Percentiles rank a stretch among this genome's conserved stretches.
Evolutionary conservation across 2,329 filamentous ascomycete species (phyloP).

Genomic region (Diplodia seriata): DNA sequence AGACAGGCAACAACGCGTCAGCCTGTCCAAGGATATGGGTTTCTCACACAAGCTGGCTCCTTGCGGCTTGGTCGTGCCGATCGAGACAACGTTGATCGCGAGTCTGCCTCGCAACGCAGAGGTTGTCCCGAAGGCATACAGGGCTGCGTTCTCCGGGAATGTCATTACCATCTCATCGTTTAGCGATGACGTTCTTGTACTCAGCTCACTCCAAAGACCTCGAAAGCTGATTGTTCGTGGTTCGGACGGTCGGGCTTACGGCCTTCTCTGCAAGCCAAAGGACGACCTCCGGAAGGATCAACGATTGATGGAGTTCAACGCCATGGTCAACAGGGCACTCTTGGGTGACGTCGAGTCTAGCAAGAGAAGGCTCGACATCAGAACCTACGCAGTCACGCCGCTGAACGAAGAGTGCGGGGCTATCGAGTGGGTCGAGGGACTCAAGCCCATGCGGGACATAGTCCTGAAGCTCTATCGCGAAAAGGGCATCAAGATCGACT

Average conservation of each 20-base stretch:
- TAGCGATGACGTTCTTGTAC: slow-evolving; percentile 84
- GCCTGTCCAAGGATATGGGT: slow-evolving; percentile 75
- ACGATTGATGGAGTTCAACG: slow-evolving; percentile 98
- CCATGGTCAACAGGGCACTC: slow-evolving; percentile 93
- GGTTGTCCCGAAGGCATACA: slow-evolving; percentile 61
- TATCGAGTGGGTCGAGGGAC: slow-evolving; percentile 97
- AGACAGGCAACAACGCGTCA: slow-evolving; percentile 72
- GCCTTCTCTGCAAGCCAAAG: slow-evolving; percentile 94
- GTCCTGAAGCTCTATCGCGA: slow-evolving; percentile 79
- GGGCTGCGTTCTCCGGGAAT: slow-evolving; percentile 80
- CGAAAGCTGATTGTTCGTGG: slow-evolving; percentile 87
- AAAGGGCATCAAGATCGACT: slow-evolving; percentile 72
- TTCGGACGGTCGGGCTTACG: slow-evolving; percentile 86
- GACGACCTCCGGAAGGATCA: slow-evolving; percentile 98
- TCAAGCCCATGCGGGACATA: slow-evolving; percentile 93
- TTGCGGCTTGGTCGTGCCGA: slow-evolving; percentile 84
- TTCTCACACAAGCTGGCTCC: slow-evolving; percentile 87
- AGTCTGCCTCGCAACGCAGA: slow-evolving; percentile 49
- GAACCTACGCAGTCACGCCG: slow-evolving; percentile 95
- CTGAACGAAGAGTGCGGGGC: slow-evolving; percentile 97
- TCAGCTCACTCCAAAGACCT: slow-evolving; percentile 91
- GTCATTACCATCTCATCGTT: slow-evolving; percentile 83
- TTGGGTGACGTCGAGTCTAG: slow-evolving; percentile 92
- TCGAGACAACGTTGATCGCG: slow-evolving; percentile 83
- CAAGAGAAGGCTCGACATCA: slow-evolving; percentile 89